Base-by-base conservation (phyloP, 495 filamentous ascomycete genomes). In the Xylaria grammica region DNA sequence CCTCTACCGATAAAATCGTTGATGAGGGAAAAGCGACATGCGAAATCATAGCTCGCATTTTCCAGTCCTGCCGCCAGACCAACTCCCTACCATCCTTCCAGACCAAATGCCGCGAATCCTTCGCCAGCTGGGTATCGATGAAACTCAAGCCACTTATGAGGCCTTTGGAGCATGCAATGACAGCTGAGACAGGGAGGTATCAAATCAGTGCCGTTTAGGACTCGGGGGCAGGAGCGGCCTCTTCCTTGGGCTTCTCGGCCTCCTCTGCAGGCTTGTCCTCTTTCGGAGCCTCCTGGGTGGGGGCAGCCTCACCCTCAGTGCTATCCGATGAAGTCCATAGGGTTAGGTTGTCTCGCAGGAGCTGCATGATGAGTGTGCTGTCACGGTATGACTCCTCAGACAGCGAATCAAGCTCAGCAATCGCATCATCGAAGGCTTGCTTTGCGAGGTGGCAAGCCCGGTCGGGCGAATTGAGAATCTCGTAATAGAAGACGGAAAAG, bases 401-500 rank as follows among this genome's bases (percentile, higher is more conserved):
- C 63, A 99, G 85, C 20, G 94, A 97, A 84, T 99, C 95, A 69
- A 99, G 92, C 87, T 99, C 95, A 65, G 95, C 95, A 78, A 99
- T 99, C 66, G 95, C 95, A 78, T 99, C 95, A 78, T 99, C 95
- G 74, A 99, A 99, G 30, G 96, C 94, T 83, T 97, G 94, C 89
- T 99, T 99, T 77, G 95, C 95, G 60, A 99, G 87, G 79, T 99
- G 95, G 87, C 95, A 99, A 74, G 95, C 95, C 78, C 94, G 94
- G 76, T 99, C 95, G 50, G 95, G 95, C 13, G 95, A 96, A 89
- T 98, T 99, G 70, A 99, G 85, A 78, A 99, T 99, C 87, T 99
- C 95, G 78, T 99, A 99, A 89, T 99, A 99, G 85, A 99, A 99
- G 69, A 99, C 95, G 44, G 96, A 98, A 89, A 99, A 99, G 87